Evolutionary conservation across 495 filamentous ascomycete genomes (phyloP), one percentile per base, ranked within the genome.

Genomic region (Neurospora sp.): DNA sequence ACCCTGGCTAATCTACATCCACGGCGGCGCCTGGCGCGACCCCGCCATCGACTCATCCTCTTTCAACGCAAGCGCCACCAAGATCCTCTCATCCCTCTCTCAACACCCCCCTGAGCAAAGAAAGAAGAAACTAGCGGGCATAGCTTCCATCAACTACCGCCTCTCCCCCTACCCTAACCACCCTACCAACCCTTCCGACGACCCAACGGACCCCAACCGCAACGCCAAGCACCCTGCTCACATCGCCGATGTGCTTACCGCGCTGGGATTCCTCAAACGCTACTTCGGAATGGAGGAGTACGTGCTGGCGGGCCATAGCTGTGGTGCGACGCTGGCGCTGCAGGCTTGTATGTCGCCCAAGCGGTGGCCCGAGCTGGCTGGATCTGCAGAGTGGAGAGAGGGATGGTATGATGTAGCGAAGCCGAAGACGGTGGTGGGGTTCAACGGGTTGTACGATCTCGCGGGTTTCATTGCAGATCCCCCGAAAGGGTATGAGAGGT

Each of bases 21-120:
- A 97, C 82, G 93, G 94, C 76, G 94, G 94, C 77, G 94, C 91
- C 77, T 97, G 93, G 92, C 88, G 92, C 72, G 94, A 97, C 77
- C 93, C 93, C 65, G 79, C 78, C 68, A 80, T 90, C 27, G 87
- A 84, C 70, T 81, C 87, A 20, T 73, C 82, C 8, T 88, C 91
- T 73, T 77, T 80, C 70, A 38, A 69, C 38, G 12, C 74, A 4
- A 65, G 78, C 27, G 78, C 75, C 37, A 6, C 20, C 20, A 38
- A 70, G 40, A 70, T 78, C 44, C 73, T 80, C 18, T 71, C 31
- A 8, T 20, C 35, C 9, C 18, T 20, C 53, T 31, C 38, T 44
- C 18, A 27, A 45, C 38, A 18, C n/a, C 20, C 8, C 53, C 16
- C 44, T 3, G 42, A 38, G 53, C 8, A 38, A 18, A 18, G 73